Evolutionary conservation across 2,329 filamentous ascomycete species (phyloP).

Genomic region (Cytospora piceicola): DNA sequence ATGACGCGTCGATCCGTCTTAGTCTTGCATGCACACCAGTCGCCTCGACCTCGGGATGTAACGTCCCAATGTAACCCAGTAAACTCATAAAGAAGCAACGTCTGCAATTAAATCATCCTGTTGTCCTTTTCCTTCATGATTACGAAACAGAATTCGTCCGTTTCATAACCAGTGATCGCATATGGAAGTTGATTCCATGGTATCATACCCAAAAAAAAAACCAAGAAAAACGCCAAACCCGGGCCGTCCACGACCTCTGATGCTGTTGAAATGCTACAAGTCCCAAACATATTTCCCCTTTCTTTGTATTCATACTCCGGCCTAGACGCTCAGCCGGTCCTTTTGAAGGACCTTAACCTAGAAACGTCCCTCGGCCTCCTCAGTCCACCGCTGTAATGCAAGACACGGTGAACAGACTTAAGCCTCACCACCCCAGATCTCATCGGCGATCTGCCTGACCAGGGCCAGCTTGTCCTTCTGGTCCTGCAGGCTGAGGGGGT

Average conservation of each 20-base stretch:
- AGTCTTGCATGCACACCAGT: too few relatives aligned
- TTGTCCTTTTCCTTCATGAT: not conserved
- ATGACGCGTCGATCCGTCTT: too few relatives aligned
- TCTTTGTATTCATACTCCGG: not conserved
- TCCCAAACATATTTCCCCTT: not conserved
- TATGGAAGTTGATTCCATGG: constrained; percentile 32
- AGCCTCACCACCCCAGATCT: constrained; percentile 64
- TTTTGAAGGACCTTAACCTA: not conserved
- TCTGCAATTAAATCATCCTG: not conserved
- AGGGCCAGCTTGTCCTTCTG: constrained; percentile 75
- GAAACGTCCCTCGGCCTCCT: not conserved
- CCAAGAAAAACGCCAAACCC: constrained; percentile 12
- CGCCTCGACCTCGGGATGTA: too few relatives aligned
- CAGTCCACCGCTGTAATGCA: not conserved
- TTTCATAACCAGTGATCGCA: constrained; percentile 11
- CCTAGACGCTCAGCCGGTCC: not conserved
- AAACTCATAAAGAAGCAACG: not conserved
- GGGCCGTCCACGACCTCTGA: constrained; percentile 25
- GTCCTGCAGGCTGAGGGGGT: constrained; percentile 68
- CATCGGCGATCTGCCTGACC: constrained; percentile 72
- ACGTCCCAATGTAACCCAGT: too few relatives aligned
- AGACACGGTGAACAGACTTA: constrained; percentile 45
- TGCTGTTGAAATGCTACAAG: constrained; percentile 28
- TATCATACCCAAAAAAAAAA: constrained; percentile 15
- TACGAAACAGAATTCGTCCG: not conserved